Conservation (phyloP, 345 rosid species). For the Psidium guajava region DNA sequence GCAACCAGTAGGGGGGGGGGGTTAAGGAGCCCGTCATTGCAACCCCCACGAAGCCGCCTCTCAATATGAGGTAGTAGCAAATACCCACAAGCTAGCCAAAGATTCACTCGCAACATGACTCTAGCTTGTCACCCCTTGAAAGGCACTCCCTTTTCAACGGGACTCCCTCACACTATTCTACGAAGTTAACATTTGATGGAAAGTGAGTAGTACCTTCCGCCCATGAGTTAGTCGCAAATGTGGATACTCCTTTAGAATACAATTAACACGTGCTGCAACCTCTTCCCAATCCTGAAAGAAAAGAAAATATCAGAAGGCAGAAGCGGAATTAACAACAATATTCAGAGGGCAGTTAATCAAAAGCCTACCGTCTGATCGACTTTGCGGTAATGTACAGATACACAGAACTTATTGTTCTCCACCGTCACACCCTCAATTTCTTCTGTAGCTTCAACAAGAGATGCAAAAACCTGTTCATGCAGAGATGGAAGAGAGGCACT, state of each 20-base stretch:
- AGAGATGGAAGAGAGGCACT: neutral
- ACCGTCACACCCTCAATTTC: slow-evolving; percentile 66
- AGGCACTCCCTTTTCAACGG: neutral
- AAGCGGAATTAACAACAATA: neutral
- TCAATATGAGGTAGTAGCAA: neutral
- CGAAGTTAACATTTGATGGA: neutral
- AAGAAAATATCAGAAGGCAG: neutral
- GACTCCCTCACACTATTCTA: neutral
- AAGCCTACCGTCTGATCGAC: slow-evolving; percentile 59
- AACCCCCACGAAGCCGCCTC: neutral
- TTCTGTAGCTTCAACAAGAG: slow-evolving; percentile 50
- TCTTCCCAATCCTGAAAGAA: slow-evolving; percentile 42
- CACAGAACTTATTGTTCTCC: slow-evolving; percentile 85
- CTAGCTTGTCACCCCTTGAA: neutral
- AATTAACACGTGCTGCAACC: neutral
- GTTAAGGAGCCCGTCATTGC: neutral
- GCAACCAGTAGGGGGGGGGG: neutral
- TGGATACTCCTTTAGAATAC: slow-evolving; percentile 5
- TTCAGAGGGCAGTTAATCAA: neutral
- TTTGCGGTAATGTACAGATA: slow-evolving; percentile 92
- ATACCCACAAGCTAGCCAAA: neutral
- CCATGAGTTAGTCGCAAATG: slow-evolving; percentile 12
- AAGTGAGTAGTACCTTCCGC: slow-evolving; percentile 3
- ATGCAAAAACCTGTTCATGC: slow-evolving; percentile 41
- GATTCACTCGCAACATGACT: neutral